Evolutionary conservation across 768 basidiomycete species (phyloP).

Genomic region (Omphalotus guepiniiformis): DNA sequence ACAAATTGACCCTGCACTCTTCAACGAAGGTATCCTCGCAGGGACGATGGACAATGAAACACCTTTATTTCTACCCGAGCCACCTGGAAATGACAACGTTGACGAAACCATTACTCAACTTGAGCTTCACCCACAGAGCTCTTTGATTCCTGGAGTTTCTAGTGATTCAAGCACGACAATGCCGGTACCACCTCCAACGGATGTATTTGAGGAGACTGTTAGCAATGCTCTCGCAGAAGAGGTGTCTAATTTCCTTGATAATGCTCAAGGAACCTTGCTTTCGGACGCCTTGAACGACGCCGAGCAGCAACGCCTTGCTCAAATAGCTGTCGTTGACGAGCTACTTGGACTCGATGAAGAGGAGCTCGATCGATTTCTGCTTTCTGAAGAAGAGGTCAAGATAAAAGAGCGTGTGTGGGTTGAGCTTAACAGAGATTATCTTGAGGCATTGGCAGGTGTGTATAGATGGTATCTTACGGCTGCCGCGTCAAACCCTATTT

Average conservation of each 20-base stretch:
- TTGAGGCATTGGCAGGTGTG: slow-evolving; percentile 80
- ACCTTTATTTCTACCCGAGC: slow-evolving; percentile 42
- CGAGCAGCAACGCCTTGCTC: slow-evolving; percentile 55
- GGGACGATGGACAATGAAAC: slow-evolving; percentile 38
- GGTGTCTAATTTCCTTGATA: slow-evolving; percentile 61
- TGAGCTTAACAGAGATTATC: slow-evolving; percentile 86
- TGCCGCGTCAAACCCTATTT: slow-evolving; percentile 22
- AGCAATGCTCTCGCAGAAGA: slow-evolving; percentile 65
- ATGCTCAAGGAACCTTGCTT: slow-evolving; percentile 55
- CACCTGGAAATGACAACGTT: slow-evolving; percentile 35
- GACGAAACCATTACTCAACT: slow-evolving; percentile 53
- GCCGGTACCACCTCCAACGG: slow-evolving; percentile 11
- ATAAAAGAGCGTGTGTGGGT: slow-evolving; percentile 93
- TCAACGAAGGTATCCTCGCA: slow-evolving; percentile 65
- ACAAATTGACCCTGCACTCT: slow-evolving; percentile 52
- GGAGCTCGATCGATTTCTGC: slow-evolving; percentile 77
- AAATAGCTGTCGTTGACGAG: slow-evolving; percentile 52
- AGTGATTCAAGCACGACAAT: slow-evolving; percentile 8
- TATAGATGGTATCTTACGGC: not conserved
- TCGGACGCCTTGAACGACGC: slow-evolving; percentile 62
- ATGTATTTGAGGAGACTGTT: slow-evolving; percentile 51
- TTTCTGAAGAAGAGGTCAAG: slow-evolving; percentile 76
- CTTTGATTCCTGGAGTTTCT: slow-evolving; percentile 1
- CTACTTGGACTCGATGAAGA: slow-evolving; percentile 83
- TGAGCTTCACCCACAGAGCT: slow-evolving; percentile 28